Percentiles rank a stretch among this genome's conserved stretches.
Evolutionary conservation across 2,329 filamentous ascomycete genomes (phyloP).

Genomic region (Cytospora leucostoma): DNA sequence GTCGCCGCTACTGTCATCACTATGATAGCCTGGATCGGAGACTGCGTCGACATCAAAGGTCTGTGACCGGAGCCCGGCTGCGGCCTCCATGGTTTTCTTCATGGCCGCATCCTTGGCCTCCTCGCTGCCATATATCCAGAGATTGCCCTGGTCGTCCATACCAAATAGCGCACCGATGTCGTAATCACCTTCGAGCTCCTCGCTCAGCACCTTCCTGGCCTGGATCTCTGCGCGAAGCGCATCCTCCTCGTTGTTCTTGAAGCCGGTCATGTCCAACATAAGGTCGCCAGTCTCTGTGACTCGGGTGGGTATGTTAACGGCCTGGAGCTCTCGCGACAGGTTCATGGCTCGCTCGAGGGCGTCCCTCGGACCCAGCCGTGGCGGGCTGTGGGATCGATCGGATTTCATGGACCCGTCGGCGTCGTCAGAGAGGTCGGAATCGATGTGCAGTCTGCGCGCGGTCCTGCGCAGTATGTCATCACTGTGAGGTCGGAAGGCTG

Average conservation of each 20-base stretch:
- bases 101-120: constrained; percentile 90
- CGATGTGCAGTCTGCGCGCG: constrained; percentile 42
- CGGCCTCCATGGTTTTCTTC: constrained; percentile 60
- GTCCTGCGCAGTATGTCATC: constrained; percentile 55
- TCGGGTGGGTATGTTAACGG: constrained; percentile 87
- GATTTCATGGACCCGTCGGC: constrained; percentile 44
- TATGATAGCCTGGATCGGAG: constrained; percentile 94
- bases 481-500: constrained; percentile 50
- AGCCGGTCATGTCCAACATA: constrained; percentile 97
- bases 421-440: constrained; percentile 41
- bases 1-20: constrained; percentile 70
- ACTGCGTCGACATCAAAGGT: constrained; percentile 73
- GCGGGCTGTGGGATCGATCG: constrained; percentile 73
- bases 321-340: constrained; percentile 83
- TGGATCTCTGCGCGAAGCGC: constrained; percentile 90
- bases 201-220: constrained; percentile 85
- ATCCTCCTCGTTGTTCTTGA: constrained; percentile 92
- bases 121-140: constrained; percentile 99
- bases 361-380: constrained; percentile 69
- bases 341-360: constrained; percentile 81
- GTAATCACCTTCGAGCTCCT: constrained; percentile 92
- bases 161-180: constrained; percentile 95
- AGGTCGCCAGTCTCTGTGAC: constrained; percentile 92
- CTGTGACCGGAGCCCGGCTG: constrained; percentile 48
- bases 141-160: constrained; percentile 90